phyloP scores from a whole-genome alignment of 2,329 filamentous ascomycete genomes.

The Aspergillus awamori region DNA sequence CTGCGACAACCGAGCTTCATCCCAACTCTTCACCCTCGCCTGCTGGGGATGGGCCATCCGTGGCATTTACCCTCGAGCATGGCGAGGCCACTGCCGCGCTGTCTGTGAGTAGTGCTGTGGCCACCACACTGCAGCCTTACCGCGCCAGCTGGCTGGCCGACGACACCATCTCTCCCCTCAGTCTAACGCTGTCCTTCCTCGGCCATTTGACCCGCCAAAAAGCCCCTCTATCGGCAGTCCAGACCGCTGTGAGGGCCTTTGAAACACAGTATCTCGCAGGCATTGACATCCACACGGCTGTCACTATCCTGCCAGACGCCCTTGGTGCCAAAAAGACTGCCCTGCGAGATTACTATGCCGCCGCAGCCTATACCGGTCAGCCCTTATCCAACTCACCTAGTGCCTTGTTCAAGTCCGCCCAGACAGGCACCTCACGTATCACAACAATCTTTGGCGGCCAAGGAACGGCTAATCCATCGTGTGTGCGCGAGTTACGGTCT shows the following conservation, averaged over 20 bases:
- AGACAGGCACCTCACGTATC: background rate
- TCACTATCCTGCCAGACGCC: background rate
- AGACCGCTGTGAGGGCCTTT: background rate
- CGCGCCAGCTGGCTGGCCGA: background rate
- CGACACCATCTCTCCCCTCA: background rate
- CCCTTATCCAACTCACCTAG: background rate
- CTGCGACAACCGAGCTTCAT: background rate
- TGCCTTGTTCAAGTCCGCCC: background rate
- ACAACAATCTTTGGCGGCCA: conserved; percentile 7
- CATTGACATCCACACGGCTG: background rate
- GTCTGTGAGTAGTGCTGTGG: background rate
- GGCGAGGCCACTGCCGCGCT: background rate
- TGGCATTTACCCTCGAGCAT: background rate
- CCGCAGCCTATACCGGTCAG: background rate
- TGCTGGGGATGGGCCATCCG: background rate
- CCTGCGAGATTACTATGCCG: background rate
- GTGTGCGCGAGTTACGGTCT: background rate
- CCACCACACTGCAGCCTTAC: background rate
- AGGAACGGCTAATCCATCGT: background rate
- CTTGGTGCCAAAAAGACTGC: background rate
- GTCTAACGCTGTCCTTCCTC: background rate
- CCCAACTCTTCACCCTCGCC: background rate
- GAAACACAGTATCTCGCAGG: background rate
- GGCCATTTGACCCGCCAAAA: background rate
- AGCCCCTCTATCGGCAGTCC: background rate